Evolutionary conservation across 345 rosid genomes (phyloP).

Genomic region (Cardamine occulta): DNA sequence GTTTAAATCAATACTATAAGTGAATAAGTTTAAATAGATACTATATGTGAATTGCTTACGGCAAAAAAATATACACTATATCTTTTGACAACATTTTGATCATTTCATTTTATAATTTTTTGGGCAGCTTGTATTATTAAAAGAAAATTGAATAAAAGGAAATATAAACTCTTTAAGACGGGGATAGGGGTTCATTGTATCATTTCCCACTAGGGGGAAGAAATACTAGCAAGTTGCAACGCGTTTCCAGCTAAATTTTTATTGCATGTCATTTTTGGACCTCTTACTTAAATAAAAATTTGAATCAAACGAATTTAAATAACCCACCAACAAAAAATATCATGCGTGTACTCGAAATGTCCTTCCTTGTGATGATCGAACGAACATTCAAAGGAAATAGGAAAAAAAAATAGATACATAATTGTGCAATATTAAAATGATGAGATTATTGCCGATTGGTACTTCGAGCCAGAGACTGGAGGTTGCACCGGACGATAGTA

Average conservation of each 20-base stretch:
- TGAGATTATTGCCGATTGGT: slow-evolving; percentile 32
- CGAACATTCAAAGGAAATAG: slow-evolving; percentile 20
- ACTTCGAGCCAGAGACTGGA: slow-evolving; percentile 67
- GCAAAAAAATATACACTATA: not conserved
- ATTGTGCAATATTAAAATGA: slow-evolving; percentile 2
- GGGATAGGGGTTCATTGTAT: slow-evolving; percentile 37
- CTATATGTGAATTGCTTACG: not conserved
- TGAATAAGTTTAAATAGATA: not conserved
- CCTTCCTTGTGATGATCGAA: slow-evolving; percentile 14
- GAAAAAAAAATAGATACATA: slow-evolving; percentile 27
- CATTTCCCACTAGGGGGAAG: slow-evolving; percentile 34
- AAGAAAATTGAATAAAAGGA: not conserved
- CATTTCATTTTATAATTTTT: not conserved
- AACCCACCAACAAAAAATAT: slow-evolving; percentile 15
- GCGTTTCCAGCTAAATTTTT: slow-evolving; percentile 39
- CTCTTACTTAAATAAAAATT: not conserved
- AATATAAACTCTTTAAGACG: slow-evolving; percentile 2
- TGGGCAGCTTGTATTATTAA: not conserved
- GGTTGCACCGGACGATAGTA: slow-evolving; percentile 84
- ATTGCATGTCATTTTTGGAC: slow-evolving; percentile 40
- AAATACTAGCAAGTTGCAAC: slow-evolving; percentile 39
- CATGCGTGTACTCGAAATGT: slow-evolving; percentile 32
- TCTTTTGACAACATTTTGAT: not conserved
- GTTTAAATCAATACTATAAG: not conserved
- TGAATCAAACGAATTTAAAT: slow-evolving; percentile 27